Conservation (phyloP, 495 filamentous ascomycete genomes). For the Penicillium ucsense region DNA sequence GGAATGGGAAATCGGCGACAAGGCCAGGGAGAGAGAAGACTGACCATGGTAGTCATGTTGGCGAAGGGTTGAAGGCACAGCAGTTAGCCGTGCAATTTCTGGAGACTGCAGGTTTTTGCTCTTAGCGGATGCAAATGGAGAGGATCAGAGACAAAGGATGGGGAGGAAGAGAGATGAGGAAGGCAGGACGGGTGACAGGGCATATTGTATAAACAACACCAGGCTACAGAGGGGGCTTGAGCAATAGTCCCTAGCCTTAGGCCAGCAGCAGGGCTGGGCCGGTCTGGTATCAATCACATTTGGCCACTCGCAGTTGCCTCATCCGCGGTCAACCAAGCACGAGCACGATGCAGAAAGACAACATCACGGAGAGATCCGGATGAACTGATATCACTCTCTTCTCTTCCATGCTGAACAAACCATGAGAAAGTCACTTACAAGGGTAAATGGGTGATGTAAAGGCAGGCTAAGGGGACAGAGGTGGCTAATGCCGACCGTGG, state of each 20-base stretch:
- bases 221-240: constrained; percentile 9
- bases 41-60: constrained; percentile 45
- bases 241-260: constrained; percentile 11
- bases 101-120: too few species aligned
- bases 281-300: background rate
- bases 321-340: background rate
- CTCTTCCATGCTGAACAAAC: background rate
- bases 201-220: background rate
- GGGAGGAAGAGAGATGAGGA: background rate
- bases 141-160: constrained; percentile 5
- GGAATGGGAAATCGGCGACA: background rate
- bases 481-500: constrained; percentile 16
- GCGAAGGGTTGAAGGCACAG: constrained; percentile 25
- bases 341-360: background rate
- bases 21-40: constrained; percentile 3
- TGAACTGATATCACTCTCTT: background rate
- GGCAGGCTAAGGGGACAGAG: constrained; percentile 10
- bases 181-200: background rate
- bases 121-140: background rate
- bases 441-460: constrained; percentile 1
- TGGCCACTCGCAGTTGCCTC: constrained; percentile 7
- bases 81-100: constrained; percentile 22
- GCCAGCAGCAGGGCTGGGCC: constrained; percentile 9
- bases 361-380: background rate
- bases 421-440: constrained; percentile 5